Base-by-base conservation (phyloP, 805 yeast genomes). In the Metschnikowia bowlesiae region DNA sequence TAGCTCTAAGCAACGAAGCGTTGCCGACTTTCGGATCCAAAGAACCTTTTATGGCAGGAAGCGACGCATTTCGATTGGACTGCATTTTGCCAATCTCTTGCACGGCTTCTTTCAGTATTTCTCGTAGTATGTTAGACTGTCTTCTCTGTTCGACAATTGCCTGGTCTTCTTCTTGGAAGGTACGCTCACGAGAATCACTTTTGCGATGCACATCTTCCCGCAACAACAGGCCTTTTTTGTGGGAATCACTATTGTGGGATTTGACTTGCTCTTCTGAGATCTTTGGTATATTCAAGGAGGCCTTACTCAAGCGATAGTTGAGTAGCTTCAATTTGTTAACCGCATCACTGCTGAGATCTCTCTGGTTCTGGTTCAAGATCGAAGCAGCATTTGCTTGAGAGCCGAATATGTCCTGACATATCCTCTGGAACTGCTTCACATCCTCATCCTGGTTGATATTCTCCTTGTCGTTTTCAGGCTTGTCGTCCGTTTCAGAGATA, bases 1-100 rank as follows among this genome's bases (percentile, higher is more conserved):
- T 66, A 6, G 77, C 76, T 40, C 77, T 53, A 33, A 71, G 59
- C 37, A 72, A 53, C 2, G 73, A 62, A 22, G 61, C 62, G 26
- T 43, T 53, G 8, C 59, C 60, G 8, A 57, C 41, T 48, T 65
- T 63, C n/a, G 78, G 78, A 54, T 73, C 78, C 38, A 73, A 63
- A 4, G 75, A 68, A 1, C 65, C 51, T 6, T 43, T 47, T 2
- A 52, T 49, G 8, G 39, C 35, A 29, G 55, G 57, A 1, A 54
- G 49, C 8, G 59, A 56, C 18, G 48, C 47, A 36, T 49, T 54
- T 10, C 59, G 39, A 8, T 49, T 46, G 4, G 57, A 49, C n/a
- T 55, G 56, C 16, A 51, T 47, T 13, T 54, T 52, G 8, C 49
- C 49, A 11, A 60, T 50, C 53, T 59, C 62, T 40, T 63, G 66